These are phyloP conservation scores for Hymenoscyphus infarciens DNA, from an alignment of 2,329 filamentous ascomycete species.

Conservation along the genomic window DNA sequence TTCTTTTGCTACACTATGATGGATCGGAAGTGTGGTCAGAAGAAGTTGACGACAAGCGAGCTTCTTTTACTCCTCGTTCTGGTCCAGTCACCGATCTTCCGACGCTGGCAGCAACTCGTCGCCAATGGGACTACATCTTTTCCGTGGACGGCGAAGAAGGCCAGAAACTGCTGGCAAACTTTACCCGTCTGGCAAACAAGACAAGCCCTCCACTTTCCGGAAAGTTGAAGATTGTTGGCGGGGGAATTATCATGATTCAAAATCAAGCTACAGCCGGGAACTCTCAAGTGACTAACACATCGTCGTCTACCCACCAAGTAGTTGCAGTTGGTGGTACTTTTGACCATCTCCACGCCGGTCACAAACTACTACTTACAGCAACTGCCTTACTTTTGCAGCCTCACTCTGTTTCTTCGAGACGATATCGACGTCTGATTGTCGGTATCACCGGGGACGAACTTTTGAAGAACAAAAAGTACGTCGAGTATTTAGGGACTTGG, in stretches of 20 bases:
- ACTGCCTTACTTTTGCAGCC: conserved; percentile 67
- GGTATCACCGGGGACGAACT: conserved; percentile 88
- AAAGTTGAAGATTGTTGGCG: conserved; percentile 50
- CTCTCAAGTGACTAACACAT: conserved; percentile 14
- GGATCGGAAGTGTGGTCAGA: conserved; percentile 13
- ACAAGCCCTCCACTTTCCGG: conserved; percentile 46
- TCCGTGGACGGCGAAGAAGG: conserved; percentile 63
- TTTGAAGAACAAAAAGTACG: conserved; percentile 84
- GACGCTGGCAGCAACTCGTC: conserved; percentile 50
- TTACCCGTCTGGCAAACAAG: conserved; percentile 46
- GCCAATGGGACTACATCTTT: conserved; percentile 64
- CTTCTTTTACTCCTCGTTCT: conserved; percentile 33
- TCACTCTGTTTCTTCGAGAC: conserved; percentile 36
- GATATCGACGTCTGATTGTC: conserved; percentile 62
- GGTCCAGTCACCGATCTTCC: conserved; percentile 43
- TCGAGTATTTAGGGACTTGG: conserved; percentile 79
- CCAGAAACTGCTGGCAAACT: conserved; percentile 52
- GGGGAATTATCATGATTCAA: conserved; percentile 47
- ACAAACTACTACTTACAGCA: conserved; percentile 94
- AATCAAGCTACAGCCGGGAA: conserved; percentile 20
- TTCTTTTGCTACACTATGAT: conserved; percentile 68
- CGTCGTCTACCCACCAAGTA: conserved; percentile 45
- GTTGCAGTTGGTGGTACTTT: conserved; percentile 92
- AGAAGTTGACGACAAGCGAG: conserved; percentile 45
- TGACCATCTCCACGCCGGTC: conserved; percentile 90